Conservation (phyloP, 1,284 basidiomycete species). For the Cerioporus squamosus region DNA sequence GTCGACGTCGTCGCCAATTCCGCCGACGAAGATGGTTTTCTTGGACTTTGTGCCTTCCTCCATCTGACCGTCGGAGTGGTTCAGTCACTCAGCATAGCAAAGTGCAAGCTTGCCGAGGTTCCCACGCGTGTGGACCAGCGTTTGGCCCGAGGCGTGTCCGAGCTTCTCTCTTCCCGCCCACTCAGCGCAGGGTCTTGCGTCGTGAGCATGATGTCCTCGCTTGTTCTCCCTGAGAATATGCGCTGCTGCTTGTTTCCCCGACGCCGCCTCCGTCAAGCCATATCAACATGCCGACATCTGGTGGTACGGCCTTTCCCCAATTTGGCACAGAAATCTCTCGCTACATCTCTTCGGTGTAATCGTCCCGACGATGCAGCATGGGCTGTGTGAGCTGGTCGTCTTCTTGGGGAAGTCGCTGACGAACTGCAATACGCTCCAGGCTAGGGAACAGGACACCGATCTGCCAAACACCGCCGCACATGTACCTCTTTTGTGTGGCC, state of each 20-base stretch:
- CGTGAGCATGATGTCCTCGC: neutral
- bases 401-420: slow-evolving; percentile 1
- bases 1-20: slow-evolving; percentile 76
- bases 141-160: slow-evolving; percentile 8
- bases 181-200: neutral
- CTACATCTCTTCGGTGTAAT: slow-evolving; percentile 3
- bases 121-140: slow-evolving; percentile 23
- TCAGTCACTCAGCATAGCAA: slow-evolving; percentile 19
- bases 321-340: slow-evolving; percentile 22
- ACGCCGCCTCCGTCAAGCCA: neutral
- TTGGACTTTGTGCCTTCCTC: slow-evolving; percentile 82
- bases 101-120: slow-evolving; percentile 22
- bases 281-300: slow-evolving; percentile 5
- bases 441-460: neutral
- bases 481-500: neutral
- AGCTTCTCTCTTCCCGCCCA: neutral
- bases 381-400: slow-evolving; percentile 13
- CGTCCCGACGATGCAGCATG: neutral
- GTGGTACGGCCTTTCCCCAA: slow-evolving; percentile 9
- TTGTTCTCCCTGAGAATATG: neutral
- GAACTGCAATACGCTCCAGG: neutral
- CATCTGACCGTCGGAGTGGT: slow-evolving; percentile 44
- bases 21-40: slow-evolving; percentile 81
- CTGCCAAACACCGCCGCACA: slow-evolving; percentile 7
- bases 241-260: slow-evolving; percentile 9